A percentile compares a stretch with the other conserved stretches of the same genome.
These are phyloP conservation scores for Capsicum rhomboideum DNA, from an alignment of 257 asterid species.

Conservation along the genomic window DNA sequence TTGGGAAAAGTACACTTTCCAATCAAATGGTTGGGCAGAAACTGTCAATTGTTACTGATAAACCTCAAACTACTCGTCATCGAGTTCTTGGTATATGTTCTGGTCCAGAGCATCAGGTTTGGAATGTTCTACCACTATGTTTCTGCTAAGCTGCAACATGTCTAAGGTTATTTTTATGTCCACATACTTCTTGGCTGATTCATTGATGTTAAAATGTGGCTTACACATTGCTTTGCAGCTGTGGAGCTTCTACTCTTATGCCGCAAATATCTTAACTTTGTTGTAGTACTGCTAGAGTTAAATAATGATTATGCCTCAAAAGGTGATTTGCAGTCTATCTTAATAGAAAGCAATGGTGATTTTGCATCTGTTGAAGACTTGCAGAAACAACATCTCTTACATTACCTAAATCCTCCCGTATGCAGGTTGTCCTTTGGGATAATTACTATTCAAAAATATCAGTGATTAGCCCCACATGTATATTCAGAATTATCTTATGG, in stretches of 20 bases:
- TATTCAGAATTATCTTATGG: not conserved
- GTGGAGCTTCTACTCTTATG: not conserved
- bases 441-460: not conserved
- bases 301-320: not conserved
- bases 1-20: constrained; percentile 89
- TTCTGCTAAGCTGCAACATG: not conserved
- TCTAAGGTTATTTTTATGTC: not conserved
- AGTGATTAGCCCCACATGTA: not conserved
- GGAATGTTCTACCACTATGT: not conserved
- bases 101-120: constrained; percentile 75
- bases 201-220: not conserved
- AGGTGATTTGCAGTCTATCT: not conserved
- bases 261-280: not conserved
- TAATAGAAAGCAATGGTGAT: not conserved
- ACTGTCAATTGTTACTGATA: constrained; percentile 84
- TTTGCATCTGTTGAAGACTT: not conserved
- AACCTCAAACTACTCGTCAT: constrained; percentile 95
- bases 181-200: not conserved
- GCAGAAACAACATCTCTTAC: not conserved
- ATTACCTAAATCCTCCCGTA: not conserved
- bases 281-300: not conserved
- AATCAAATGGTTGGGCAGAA: constrained; percentile 94
- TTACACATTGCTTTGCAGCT: not conserved
- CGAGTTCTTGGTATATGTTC: constrained; percentile 92
- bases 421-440: not conserved